Conservation (phyloP, 768 basidiomycete species). For the Pluteus cervinus region DNA sequence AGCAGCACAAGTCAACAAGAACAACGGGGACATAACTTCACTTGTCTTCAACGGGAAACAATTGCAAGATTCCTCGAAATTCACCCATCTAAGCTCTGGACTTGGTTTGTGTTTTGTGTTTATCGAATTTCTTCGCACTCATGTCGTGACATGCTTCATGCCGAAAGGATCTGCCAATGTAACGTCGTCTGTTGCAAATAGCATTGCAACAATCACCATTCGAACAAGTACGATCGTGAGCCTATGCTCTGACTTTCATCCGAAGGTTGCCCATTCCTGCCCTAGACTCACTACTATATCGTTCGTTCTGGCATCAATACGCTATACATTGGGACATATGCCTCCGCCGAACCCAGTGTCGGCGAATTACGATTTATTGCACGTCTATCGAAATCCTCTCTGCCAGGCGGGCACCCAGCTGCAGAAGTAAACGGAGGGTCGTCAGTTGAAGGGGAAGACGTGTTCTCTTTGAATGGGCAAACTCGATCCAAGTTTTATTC, state of each 20-base stretch:
- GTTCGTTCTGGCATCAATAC: constrained; percentile 37
- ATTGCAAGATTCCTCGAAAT: constrained; percentile 37
- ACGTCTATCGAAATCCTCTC: constrained; percentile 32
- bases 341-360: constrained; percentile 38
- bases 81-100: constrained; percentile 41
- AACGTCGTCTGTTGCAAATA: constrained; percentile 31
- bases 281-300: constrained; percentile 41
- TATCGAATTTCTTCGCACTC: not conserved
- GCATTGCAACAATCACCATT: constrained; percentile 36
- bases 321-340: constrained; percentile 39
- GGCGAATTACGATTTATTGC: constrained; percentile 45
- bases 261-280: not conserved
- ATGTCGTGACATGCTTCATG: not conserved
- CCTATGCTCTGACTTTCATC: not conserved
- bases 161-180: constrained; percentile 33
- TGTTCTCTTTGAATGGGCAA: constrained; percentile 36
- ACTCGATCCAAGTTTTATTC: constrained; percentile 46
- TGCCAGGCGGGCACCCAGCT: constrained; percentile 31
- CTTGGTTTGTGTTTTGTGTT: constrained; percentile 24
- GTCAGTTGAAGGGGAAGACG: constrained; percentile 43
- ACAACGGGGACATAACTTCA: constrained; percentile 41
- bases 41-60: constrained; percentile 39
- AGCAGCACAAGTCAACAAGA: constrained; percentile 26
- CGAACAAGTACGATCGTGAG: constrained; percentile 37
- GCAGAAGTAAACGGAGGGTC: constrained; percentile 36